Conservation (phyloP, 495 filamentous ascomycete species). For the Hyaloscypha finlandica region DNA sequence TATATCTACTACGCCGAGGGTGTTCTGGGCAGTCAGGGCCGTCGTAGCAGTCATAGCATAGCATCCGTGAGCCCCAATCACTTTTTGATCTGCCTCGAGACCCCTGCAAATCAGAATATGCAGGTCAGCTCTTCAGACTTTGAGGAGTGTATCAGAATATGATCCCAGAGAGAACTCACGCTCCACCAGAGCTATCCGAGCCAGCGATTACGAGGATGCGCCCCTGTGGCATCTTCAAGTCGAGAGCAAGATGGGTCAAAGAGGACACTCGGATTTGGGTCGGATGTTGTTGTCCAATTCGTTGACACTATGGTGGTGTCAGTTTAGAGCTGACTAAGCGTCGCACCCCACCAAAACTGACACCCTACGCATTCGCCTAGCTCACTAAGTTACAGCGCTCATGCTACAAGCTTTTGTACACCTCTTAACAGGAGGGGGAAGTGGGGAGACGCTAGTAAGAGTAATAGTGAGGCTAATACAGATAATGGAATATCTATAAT, state of each 20-base stretch:
- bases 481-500: too few relatives aligned
- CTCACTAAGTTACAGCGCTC: too few relatives aligned
- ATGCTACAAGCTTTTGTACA: too few relatives aligned
- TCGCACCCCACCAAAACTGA: too few relatives aligned
- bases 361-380: too few relatives aligned
- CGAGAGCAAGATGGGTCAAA: neutral
- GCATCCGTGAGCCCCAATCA: constrained; percentile 85
- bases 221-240: constrained; percentile 36
- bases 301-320: too few relatives aligned
- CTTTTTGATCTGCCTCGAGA: constrained; percentile 96
- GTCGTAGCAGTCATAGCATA: constrained; percentile 98
- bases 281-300: too few relatives aligned
- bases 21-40: constrained; percentile 94
- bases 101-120: constrained; percentile 54
- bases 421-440: too few relatives aligned
- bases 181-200: constrained; percentile 84
- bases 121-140: constrained; percentile 4
- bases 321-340: too few relatives aligned
- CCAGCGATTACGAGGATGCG: constrained; percentile 81
- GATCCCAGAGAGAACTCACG: constrained; percentile 55
- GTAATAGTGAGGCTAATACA: too few relatives aligned
- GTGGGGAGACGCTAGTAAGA: too few relatives aligned
- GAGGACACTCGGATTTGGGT: neutral
- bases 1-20: constrained; percentile 77
- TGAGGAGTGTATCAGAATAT: neutral